Base-by-base conservation (phyloP, 2,329 filamentous ascomycete genomes). In the Chaetomium sp. region DNA sequence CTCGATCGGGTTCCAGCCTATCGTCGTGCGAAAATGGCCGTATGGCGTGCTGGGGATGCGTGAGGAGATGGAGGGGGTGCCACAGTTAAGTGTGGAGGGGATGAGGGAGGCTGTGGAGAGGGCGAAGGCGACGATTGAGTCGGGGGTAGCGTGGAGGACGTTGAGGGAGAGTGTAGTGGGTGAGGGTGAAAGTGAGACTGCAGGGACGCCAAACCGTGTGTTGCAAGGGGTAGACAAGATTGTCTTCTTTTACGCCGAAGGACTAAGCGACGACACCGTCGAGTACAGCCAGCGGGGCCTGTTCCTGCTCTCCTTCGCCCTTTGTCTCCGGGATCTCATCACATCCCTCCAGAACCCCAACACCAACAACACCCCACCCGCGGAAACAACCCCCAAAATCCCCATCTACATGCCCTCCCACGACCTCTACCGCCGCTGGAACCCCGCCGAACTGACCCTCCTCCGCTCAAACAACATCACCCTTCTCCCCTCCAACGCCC, bases 381-480 rank as follows among this genome's bases (percentile, higher is more conserved):
- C 37, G 4, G 12, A 40, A 12, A 2, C 37, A 12, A 27, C 9
- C 11, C 10, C 33, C 8, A 2, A 27, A 27, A 54, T 61, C 5
- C 59, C 57, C n/a, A 59, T 61, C 45, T 61, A 57, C 48, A 56
- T 61, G 59, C 57, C 59, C 1, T 46, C 49, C 2, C 54, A 40
- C 14, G 49, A 56, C 11, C 40, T 34, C 3, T 9, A 9, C 14
- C 49, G 54, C 7, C 43, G 36, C 4, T 61, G 59, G 59, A 57
- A 44, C 14, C 5, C 9, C 9, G 34, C 6, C n/a, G 59, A 61
- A 50, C 34, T 9, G 8, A 19, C 12, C 7, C 35, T 61, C 6
- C 43, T 61, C 6, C 12, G 10, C 1, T 9, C 44, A 4, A 34
- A 43, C 7, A 47, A 50, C 10, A 57, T 59, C 32, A 42, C 41